Evolutionary conservation across 768 basidiomycete species (phyloP).

Genomic region (Leccinum boreale): DNA sequence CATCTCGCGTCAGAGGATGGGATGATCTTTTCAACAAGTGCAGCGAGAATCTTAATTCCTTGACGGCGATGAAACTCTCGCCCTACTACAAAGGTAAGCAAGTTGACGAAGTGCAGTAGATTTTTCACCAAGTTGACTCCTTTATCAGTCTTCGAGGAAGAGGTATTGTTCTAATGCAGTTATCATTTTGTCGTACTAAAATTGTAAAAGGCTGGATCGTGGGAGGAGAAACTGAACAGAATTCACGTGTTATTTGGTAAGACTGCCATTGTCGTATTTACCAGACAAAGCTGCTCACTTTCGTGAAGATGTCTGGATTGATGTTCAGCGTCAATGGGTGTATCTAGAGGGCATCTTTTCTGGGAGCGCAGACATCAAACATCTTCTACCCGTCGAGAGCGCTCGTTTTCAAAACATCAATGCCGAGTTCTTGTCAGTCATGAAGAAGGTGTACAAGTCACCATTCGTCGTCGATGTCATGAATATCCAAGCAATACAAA

Average conservation of each 20-base stretch:
- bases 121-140: conserved; percentile 1
- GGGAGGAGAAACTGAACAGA: conserved; percentile 96
- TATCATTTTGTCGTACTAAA: conserved; percentile 4
- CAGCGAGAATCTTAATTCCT: conserved; percentile 93
- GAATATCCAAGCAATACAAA: conserved; percentile 95
- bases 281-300: neutral
- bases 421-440: conserved; percentile 93
- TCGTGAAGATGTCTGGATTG: conserved; percentile 90
- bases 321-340: conserved; percentile 99
- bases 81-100: conserved; percentile 91
- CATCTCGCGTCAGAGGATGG: conserved; percentile 66
- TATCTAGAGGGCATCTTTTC: conserved; percentile 99
- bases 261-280: conserved; percentile 10
- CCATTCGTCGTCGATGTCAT: conserved; percentile 96
- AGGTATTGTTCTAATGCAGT: conserved; percentile 40
- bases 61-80: conserved; percentile 95
- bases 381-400: conserved; percentile 94
- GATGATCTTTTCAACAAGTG: conserved; percentile 97
- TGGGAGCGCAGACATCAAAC: conserved; percentile 99
- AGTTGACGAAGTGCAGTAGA: conserved; percentile 1
- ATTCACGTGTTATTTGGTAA: conserved; percentile 94
- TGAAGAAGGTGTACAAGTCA: conserved; percentile 99
- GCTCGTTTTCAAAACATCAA: conserved; percentile 99
- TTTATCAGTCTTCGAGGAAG: conserved; percentile 78
- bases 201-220: conserved; percentile 64